phyloP scores from a whole-genome alignment of 2,329 filamentous ascomycete species.

The Dactylellina drechsleri region DNA sequence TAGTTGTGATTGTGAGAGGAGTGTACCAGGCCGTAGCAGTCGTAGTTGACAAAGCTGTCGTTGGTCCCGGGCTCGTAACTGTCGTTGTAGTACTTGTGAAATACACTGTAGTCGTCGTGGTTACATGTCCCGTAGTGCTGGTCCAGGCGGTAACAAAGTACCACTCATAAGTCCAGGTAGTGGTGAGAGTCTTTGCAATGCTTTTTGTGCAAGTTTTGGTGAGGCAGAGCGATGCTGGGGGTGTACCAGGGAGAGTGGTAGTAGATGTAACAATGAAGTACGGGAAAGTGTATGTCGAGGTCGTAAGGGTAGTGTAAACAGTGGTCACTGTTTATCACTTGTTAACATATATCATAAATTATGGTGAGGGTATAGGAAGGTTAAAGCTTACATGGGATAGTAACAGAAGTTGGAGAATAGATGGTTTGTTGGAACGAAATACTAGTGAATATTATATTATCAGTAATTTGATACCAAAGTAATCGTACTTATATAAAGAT shows the following conservation, averaged over 20 bases:
- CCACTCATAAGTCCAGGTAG: conserved; percentile 16
- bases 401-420: conserved; percentile 1
- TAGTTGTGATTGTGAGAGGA: background rate
- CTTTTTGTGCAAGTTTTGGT: conserved; percentile 23
- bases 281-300: background rate
- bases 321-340: conserved; percentile 1
- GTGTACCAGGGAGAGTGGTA: conserved; percentile 10
- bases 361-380: background rate
- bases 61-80: conserved; percentile 32
- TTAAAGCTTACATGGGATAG: conserved; percentile 9
- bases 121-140: conserved; percentile 35
- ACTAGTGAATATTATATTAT: no score
- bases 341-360: background rate
- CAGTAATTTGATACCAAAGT: no score
- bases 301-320: background rate
- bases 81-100: conserved; percentile 10
- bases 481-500: no score
- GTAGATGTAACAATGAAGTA: background rate
- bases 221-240: conserved; percentile 18
- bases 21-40: background rate
- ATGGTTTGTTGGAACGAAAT: conserved; percentile 3
- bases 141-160: conserved; percentile 30
- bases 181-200: background rate
- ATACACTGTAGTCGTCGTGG: conserved; percentile 30
- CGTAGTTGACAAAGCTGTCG: conserved; percentile 18